Percentiles rank a stretch among this genome's conserved stretches.
phyloP scores from a whole-genome alignment of 805 yeast genomes.

The Metschnikowia lochheadii region DNA sequence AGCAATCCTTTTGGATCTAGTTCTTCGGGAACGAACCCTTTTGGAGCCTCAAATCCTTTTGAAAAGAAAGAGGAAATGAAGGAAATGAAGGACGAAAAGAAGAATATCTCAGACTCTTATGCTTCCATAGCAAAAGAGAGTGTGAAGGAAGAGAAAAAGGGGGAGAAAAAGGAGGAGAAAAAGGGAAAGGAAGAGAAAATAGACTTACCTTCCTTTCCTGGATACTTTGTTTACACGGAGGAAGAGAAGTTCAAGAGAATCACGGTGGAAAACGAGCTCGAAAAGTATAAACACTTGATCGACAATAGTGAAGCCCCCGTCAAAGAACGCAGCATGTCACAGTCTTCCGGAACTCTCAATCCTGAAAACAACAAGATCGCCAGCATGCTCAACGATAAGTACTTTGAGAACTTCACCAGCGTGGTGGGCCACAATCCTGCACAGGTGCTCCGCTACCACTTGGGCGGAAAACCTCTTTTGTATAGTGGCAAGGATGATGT shows the following conservation, averaged over 20 bases:
- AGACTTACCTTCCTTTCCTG: slow-evolving; percentile 51
- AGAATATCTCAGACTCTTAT: background rate
- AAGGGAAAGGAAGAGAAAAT: background rate
- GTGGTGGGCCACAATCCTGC: slow-evolving; percentile 75
- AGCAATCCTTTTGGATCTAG: slow-evolving; percentile 20
- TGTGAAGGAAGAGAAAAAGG: background rate
- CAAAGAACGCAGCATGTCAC: slow-evolving; percentile 15
- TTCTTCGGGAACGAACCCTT: no score
- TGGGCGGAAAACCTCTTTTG: slow-evolving; percentile 72
- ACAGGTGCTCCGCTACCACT: slow-evolving; percentile 82
- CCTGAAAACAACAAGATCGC: slow-evolving; percentile 33
- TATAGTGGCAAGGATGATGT: slow-evolving; percentile 62
- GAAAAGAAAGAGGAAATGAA: background rate
- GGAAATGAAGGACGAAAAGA: slow-evolving; percentile 4
- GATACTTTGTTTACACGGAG: slow-evolving; percentile 67
- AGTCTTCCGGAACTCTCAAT: slow-evolving; percentile 15
- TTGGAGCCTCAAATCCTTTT: background rate
- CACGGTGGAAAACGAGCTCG: slow-evolving; percentile 49
- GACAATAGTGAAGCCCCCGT: slow-evolving; percentile 40
- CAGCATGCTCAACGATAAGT: slow-evolving; percentile 64
- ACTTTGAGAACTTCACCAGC: slow-evolving; percentile 74
- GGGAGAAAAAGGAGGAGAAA: slow-evolving; percentile 5
- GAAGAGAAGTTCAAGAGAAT: slow-evolving; percentile 59
- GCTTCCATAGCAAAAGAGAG: background rate
- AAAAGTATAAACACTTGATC: slow-evolving; percentile 44